Conservation (phyloP, 352 stramenopile species). For the Phytophthora hybrid region DNA sequence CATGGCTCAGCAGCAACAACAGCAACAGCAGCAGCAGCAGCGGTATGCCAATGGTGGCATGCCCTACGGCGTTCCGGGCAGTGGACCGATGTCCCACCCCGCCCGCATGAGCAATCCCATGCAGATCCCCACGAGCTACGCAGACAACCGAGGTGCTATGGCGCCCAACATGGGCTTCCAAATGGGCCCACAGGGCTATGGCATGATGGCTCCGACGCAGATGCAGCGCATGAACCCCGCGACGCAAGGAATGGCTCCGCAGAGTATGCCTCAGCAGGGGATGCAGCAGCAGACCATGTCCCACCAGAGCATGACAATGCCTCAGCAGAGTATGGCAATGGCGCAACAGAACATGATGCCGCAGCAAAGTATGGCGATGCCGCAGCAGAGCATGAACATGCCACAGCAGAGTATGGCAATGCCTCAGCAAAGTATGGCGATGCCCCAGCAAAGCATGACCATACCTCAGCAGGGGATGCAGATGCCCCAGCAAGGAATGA, state of each 20-base stretch:
- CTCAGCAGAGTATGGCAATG: constrained; percentile 8
- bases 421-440: constrained; percentile 25
- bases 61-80: constrained; percentile 41
- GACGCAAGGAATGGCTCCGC: constrained; percentile 44
- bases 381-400: constrained; percentile 38
- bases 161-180: constrained; percentile 55
- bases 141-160: constrained; percentile 41
- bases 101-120: constrained; percentile 49
- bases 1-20: constrained; percentile 34
- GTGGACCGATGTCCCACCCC: constrained; percentile 31
- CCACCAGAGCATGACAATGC: neutral
- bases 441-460: constrained; percentile 33
- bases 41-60: constrained; percentile 52
- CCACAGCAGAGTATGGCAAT: constrained; percentile 35
- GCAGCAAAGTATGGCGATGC: constrained; percentile 36
- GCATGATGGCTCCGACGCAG: constrained; percentile 53
- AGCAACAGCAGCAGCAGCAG: constrained; percentile 40
- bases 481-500: constrained; percentile 36
- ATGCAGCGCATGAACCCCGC: constrained; percentile 46
- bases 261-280: constrained; percentile 41
- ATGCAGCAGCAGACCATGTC: constrained; percentile 44
- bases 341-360: constrained; percentile 43
- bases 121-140: constrained; percentile 43
- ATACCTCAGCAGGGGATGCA: constrained; percentile 40
- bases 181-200: constrained; percentile 54